phyloP scores from a whole-genome alignment of 345 rosid species.

The Cochlearia excelsa region DNA sequence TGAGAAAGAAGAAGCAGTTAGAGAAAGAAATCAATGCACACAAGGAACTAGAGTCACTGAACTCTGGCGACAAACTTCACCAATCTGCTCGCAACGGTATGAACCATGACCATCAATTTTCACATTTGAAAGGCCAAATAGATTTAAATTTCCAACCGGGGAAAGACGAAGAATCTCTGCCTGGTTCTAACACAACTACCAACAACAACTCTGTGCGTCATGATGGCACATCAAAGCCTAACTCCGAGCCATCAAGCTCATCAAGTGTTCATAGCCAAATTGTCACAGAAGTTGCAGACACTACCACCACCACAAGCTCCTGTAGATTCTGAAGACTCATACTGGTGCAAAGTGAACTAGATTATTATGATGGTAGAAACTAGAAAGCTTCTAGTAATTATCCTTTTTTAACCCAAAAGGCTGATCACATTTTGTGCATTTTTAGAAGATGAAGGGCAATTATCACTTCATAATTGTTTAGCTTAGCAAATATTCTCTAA shows the following conservation, averaged over 20 bases:
- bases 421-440: constrained; percentile 14
- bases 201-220: constrained; percentile 42
- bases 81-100: constrained; percentile 46
- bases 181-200: constrained; percentile 48
- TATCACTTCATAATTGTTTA: no score
- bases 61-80: constrained; percentile 43
- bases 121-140: constrained; percentile 68
- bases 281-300: constrained; percentile 20
- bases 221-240: constrained; percentile 36
- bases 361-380: constrained; percentile 10
- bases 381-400: constrained; percentile 3
- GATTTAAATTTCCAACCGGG: constrained; percentile 94
- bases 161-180: constrained; percentile 71
- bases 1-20: constrained; percentile 66
- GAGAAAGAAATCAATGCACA: constrained; percentile 53
- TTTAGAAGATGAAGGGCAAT: constrained; percentile 6
- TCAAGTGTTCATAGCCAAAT: constrained; percentile 33
- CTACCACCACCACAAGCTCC: constrained; percentile 11
- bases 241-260: constrained; percentile 39
- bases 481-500: no score
- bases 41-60: constrained; percentile 42
- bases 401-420: constrained; percentile 19
- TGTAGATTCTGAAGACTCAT: constrained; percentile 13
- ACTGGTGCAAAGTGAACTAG: constrained; percentile 22
- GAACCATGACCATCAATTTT: constrained; percentile 37